Evolutionary conservation across 805 yeast species (phyloP).

Genomic region (Candida palmyrensis): DNA sequence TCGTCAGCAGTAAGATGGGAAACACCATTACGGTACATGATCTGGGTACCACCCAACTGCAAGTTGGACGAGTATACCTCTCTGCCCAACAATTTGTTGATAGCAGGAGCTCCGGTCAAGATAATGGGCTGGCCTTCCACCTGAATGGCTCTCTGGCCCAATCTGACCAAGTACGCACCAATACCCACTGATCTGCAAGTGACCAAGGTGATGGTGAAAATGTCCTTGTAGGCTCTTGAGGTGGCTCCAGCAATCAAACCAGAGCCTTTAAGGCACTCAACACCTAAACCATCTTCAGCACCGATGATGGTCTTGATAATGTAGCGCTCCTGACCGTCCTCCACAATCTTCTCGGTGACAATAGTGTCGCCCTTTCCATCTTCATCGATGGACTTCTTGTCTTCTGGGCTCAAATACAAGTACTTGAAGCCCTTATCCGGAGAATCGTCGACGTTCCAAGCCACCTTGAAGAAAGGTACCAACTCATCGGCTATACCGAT

Average conservation of each 20-base stretch:
- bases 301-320: constrained; percentile 85
- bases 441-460: constrained; percentile 77
- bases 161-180: constrained; percentile 96
- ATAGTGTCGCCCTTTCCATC: constrained; percentile 59
- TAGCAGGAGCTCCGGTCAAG: constrained; percentile 98
- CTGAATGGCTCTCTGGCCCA: constrained; percentile 98
- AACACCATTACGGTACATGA: constrained; percentile 98
- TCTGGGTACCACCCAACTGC: constrained; percentile 98
- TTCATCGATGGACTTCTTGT: constrained; percentile 49
- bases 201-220: constrained; percentile 94
- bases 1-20: constrained; percentile 96
- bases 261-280: constrained; percentile 96
- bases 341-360: constrained; percentile 73
- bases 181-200: constrained; percentile 99
- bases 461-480: constrained; percentile 81
- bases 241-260: constrained; percentile 99
- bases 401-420: constrained; percentile 74
- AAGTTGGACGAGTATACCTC: constrained; percentile 95
- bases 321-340: constrained; percentile 77
- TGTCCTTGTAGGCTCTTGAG: constrained; percentile 94
- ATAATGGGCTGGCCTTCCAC: constrained; percentile 98
- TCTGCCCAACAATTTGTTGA: constrained; percentile 92
- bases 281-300: constrained; percentile 95
- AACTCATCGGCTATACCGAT: constrained; percentile 97
- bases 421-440: constrained; percentile 88